Evolutionary conservation across 1,139 yeast genomes (phyloP).

Genomic region (Hyphopichia burtonii): DNA sequence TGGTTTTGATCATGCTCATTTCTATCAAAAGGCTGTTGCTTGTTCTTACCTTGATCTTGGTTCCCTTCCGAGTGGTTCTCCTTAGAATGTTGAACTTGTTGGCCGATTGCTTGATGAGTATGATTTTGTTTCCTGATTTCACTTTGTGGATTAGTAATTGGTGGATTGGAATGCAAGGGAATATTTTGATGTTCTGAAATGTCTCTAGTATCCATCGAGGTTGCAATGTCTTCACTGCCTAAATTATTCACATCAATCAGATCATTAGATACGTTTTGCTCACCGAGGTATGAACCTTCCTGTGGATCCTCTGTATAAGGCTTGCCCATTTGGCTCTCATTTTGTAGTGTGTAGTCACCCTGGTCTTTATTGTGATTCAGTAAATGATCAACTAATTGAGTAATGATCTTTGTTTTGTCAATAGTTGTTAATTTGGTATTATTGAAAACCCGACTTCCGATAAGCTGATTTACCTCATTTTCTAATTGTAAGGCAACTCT

Average conservation of each 20-base stretch:
- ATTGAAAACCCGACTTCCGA: constrained; percentile 11
- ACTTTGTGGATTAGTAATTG: no score
- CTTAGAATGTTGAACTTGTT: not conserved
- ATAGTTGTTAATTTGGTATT: constrained; percentile 14
- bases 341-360: not conserved
- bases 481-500: not conserved
- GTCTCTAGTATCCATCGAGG: not conserved
- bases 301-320: not conserved
- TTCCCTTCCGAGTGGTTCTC: not conserved
- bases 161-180: no score
- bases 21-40: not conserved
- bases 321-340: not conserved
- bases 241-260: not conserved
- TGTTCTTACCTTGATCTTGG: not conserved
- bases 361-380: not conserved
- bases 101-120: not conserved
- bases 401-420: constrained; percentile 21
- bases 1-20: not conserved
- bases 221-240: not conserved
- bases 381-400: constrained; percentile 12
- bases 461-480: not conserved
- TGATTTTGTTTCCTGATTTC: not conserved
- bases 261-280: not conserved
- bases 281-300: not conserved
- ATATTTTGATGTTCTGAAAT: not conserved